These are phyloP conservation scores for Claviceps sp. DNA, from an alignment of 2,329 filamentous ascomycete species.

Conservation along the genomic window DNA sequence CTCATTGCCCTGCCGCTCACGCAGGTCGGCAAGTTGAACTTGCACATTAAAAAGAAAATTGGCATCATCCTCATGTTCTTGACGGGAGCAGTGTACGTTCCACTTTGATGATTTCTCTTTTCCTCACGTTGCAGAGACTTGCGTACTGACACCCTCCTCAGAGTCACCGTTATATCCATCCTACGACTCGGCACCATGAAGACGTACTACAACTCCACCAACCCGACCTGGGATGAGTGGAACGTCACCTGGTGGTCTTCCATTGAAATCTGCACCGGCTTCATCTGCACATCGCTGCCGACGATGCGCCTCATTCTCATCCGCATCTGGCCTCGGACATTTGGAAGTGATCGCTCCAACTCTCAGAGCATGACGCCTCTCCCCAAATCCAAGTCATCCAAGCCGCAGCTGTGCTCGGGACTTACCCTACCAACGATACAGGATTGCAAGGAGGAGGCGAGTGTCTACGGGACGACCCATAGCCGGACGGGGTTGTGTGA, in stretches of 20 bases:
- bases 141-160: not conserved
- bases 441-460: not conserved
- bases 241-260: constrained; percentile 1
- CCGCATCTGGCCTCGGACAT: not conserved
- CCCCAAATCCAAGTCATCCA: not conserved
- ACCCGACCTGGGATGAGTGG: constrained; percentile 4
- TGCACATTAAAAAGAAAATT: constrained; percentile 5
- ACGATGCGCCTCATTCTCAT: constrained; percentile 2
- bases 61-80: constrained; percentile 4
- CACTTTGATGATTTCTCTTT: too few species aligned
- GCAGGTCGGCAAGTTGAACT: not conserved
- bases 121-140: too few species aligned
- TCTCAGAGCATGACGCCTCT: not conserved
- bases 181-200: constrained; percentile 1
- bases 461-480: not conserved
- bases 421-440: not conserved
- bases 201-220: not conserved
- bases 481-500: not conserved
- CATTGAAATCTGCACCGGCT: constrained; percentile 1
- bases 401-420: not conserved
- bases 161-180: constrained; percentile 3
- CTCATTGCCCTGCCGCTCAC: constrained; percentile 3
- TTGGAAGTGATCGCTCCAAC: not conserved
- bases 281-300: constrained; percentile 4
- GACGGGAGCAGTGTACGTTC: constrained; percentile 1